Conservation (phyloP, 495 filamentous ascomycete genomes). For the Penicillium herquei region DNA sequence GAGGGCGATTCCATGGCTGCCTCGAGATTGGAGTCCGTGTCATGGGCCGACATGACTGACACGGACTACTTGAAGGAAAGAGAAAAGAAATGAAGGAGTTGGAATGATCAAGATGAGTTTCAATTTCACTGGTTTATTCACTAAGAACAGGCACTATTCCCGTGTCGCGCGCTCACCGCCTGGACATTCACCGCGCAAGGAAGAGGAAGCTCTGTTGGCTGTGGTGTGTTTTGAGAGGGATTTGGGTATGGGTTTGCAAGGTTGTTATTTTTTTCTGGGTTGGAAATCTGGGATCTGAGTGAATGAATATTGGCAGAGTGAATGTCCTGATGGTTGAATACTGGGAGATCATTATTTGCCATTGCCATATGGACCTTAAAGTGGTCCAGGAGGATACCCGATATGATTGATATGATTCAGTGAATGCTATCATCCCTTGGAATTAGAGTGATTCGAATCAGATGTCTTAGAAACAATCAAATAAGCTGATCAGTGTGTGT, state of each 20-base stretch:
- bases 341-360: too few relatives aligned
- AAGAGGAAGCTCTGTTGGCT: background rate
- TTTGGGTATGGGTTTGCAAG: too few relatives aligned
- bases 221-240: too few relatives aligned
- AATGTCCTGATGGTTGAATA: too few relatives aligned
- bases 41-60: slow-evolving; percentile 48
- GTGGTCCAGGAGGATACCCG: too few relatives aligned
- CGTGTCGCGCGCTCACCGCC: slow-evolving; percentile 19
- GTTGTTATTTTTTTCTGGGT: background rate
- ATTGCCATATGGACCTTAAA: too few relatives aligned
- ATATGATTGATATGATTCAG: too few relatives aligned
- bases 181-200: background rate
- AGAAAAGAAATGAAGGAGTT: background rate
- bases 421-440: too few relatives aligned
- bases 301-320: too few relatives aligned
- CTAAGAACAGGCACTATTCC: slow-evolving; percentile 5
- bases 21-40: slow-evolving; percentile 36
- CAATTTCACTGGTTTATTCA: slow-evolving; percentile 11
- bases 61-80: slow-evolving; percentile 29
- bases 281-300: background rate
- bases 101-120: background rate
- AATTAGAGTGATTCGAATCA: too few relatives aligned
- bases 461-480: too few relatives aligned
- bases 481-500: too few relatives aligned
- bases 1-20: slow-evolving; percentile 17